phyloP scores from a whole-genome alignment of 2,329 filamentous ascomycete species.

The Neofusicoccum umdonicola region DNA sequence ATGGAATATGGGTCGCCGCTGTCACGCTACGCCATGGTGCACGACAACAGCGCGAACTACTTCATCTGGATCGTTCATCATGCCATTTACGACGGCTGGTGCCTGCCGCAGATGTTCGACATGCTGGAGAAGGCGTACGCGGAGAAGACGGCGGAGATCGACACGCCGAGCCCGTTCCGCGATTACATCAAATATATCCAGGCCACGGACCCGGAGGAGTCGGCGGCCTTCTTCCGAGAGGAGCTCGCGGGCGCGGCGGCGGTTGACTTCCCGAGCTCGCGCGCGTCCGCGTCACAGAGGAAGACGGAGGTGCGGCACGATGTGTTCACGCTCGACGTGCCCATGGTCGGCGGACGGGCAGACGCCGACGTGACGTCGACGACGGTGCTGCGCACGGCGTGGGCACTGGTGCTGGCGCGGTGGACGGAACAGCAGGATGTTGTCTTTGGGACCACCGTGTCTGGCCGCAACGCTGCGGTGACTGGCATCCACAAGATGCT shows the following conservation, averaged over 20 bases:
- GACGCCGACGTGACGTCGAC: background rate
- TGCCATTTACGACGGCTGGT: no score
- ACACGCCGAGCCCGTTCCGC: no score
- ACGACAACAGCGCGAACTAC: background rate
- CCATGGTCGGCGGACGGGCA: background rate
- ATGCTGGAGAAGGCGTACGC: background rate
- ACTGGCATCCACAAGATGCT: constrained; percentile 2
- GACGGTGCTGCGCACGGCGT: constrained; percentile 31
- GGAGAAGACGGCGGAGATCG: background rate
- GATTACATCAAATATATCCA: background rate
- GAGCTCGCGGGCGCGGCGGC: background rate
- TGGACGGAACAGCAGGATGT: constrained; percentile 24
- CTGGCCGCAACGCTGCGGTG: constrained; percentile 26
- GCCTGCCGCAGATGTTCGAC: background rate
- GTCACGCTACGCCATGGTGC: background rate
- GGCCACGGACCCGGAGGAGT: background rate
- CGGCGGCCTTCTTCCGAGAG: background rate
- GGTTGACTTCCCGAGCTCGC: background rate
- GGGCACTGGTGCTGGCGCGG: constrained; percentile 23
- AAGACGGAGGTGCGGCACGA: background rate
- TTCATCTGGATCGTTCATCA: background rate
- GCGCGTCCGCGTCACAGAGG: background rate
- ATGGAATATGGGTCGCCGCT: background rate
- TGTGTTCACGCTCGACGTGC: background rate
- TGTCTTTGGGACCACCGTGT: constrained; percentile 25